These are phyloP conservation scores for Phytophthora multivora DNA, from an alignment of 352 stramenopile species.

Conservation along the genomic window DNA sequence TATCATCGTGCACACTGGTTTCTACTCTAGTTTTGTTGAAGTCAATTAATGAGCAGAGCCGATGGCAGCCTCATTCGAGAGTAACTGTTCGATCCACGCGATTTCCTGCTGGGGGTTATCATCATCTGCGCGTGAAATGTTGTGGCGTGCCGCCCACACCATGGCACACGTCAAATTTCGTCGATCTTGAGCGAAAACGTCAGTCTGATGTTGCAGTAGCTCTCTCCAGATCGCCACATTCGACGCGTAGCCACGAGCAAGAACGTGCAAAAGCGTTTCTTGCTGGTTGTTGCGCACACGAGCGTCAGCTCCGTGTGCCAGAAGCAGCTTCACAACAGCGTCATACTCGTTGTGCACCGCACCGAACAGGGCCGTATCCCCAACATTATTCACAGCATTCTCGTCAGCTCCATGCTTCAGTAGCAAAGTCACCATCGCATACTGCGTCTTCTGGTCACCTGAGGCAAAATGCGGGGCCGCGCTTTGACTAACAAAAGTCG, in stretches of 20 bases:
- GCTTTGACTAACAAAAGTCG: constrained; percentile 40
- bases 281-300: constrained; percentile 16
- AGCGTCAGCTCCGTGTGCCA: constrained; percentile 23
- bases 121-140: not conserved
- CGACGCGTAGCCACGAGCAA: constrained; percentile 32
- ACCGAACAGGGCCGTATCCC: constrained; percentile 40
- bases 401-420: constrained; percentile 33
- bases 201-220: constrained; percentile 21
- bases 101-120: constrained; percentile 3
- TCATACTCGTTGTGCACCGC: constrained; percentile 27
- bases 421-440: constrained; percentile 30
- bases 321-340: constrained; percentile 24
- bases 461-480: constrained; percentile 35
- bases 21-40: not conserved
- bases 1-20: not conserved
- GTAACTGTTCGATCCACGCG: constrained; percentile 9
- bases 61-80: constrained; percentile 7
- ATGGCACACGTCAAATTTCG: constrained; percentile 21
- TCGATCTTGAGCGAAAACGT: constrained; percentile 23
- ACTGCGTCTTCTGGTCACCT: constrained; percentile 37
- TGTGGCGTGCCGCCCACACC: constrained; percentile 18
- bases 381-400: constrained; percentile 29
- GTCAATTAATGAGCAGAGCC: not conserved
- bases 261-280: constrained; percentile 30
- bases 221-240: constrained; percentile 32